Percentiles rank a stretch among this genome's conserved stretches.
phyloP scores from a whole-genome alignment of 495 filamentous ascomycete genomes.

The Podospora pseudopauciseta region DNA sequence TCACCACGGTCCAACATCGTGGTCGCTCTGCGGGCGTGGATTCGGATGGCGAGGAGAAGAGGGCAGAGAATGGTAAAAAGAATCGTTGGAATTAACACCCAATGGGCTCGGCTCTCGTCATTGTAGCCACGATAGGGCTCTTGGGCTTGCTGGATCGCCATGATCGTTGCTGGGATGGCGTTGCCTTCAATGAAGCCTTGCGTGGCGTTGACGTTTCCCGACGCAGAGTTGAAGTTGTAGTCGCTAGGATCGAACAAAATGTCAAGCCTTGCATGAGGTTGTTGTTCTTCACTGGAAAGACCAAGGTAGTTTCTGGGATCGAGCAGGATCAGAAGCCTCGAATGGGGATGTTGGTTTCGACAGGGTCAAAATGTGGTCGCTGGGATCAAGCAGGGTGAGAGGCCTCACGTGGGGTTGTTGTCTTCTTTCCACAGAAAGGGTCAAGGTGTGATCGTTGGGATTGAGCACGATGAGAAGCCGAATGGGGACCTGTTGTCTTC shows the following conservation, averaged over 20 bases:
- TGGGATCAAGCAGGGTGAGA: not conserved
- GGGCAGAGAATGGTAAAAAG: conserved; percentile 11
- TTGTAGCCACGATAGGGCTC: conserved; percentile 2
- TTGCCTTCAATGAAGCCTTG: not conserved
- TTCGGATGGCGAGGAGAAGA: conserved; percentile 11
- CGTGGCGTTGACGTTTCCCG: not conserved
- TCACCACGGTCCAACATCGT: conserved; percentile 24
- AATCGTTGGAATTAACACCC: conserved; percentile 15
- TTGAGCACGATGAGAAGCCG: no score
- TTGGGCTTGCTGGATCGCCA: not conserved
- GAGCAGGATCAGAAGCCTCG: not conserved
- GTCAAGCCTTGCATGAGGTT: not conserved
- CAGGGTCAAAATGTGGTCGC: not conserved
- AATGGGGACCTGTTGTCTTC: no score
- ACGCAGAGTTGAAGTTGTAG: not conserved
- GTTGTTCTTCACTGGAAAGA: not conserved
- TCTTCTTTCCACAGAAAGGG: not conserved
- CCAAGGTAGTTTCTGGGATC: not conserved
- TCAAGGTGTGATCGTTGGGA: not conserved
- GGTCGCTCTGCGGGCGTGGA: conserved; percentile 14
- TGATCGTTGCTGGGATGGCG: not conserved
- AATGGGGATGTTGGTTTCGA: no score
- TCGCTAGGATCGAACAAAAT: not conserved
- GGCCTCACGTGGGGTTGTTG: not conserved
- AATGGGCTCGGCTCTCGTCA: conserved; percentile 10